Conservation (phyloP, 306 rosid genomes). For the Rosa rugosa region DNA sequence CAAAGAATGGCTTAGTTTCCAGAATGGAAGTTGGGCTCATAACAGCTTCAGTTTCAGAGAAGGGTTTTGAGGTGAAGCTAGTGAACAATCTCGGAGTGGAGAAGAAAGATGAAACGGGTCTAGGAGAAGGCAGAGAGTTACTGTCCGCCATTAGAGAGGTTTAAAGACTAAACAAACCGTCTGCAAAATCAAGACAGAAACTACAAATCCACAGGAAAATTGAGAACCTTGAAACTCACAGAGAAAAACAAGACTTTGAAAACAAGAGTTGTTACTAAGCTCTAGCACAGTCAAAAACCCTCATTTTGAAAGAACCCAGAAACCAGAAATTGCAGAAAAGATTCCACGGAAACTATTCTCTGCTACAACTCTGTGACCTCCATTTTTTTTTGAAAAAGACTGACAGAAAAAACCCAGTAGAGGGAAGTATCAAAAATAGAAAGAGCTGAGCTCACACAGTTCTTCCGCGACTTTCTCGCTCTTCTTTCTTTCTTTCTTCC, state of each 20-base stretch:
- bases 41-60: slow-evolving; percentile 56
- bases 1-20: slow-evolving; percentile 55
- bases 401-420: not conserved
- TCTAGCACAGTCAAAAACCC: slow-evolving; percentile 21
- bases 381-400: slow-evolving; percentile 13
- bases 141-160: slow-evolving; percentile 54
- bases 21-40: slow-evolving; percentile 88
- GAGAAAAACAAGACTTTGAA: slow-evolving; percentile 11
- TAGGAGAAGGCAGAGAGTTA: slow-evolving; percentile 41
- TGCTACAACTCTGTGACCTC: slow-evolving; percentile 37
- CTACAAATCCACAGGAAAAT: not conserved
- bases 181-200: slow-evolving; percentile 25
- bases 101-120: slow-evolving; percentile 48
- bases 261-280: not conserved
- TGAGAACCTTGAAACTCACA: not conserved
- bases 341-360: slow-evolving; percentile 28
- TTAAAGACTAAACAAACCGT: slow-evolving; percentile 14
- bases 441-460: slow-evolving; percentile 13
- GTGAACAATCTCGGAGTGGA: slow-evolving; percentile 61
- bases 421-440: not conserved
- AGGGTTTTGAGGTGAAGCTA: slow-evolving; percentile 38
- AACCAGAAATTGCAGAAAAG: slow-evolving; percentile 30
- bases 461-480: slow-evolving; percentile 58
- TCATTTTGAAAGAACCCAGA: slow-evolving; percentile 27
- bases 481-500: slow-evolving; percentile 4